phyloP scores from a whole-genome alignment of 192 early-diverging fungal genomes.

The Chytriomyces hyalinus region DNA sequence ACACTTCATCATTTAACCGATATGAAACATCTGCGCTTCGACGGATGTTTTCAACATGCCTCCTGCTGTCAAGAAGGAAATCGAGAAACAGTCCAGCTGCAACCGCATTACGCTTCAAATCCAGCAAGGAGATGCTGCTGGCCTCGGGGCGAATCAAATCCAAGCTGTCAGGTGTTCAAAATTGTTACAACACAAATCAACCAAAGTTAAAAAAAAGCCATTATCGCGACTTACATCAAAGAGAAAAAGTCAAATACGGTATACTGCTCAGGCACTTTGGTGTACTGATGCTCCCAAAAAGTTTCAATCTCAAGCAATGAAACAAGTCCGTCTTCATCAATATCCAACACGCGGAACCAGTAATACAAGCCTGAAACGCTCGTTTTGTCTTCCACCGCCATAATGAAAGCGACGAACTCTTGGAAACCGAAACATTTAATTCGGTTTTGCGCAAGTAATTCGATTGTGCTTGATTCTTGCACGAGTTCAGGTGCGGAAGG shows the following conservation, averaged over 20 bases:
- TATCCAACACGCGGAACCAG: slow-evolving; percentile 90
- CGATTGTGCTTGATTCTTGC: neutral
- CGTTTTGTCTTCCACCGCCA: slow-evolving; percentile 80
- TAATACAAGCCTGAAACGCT: slow-evolving; percentile 67
- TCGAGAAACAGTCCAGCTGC: slow-evolving; percentile 51
- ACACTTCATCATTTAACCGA: slow-evolving; percentile 34
- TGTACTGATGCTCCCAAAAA: slow-evolving; percentile 81
- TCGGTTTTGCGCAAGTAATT: slow-evolving; percentile 13
- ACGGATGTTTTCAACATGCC: slow-evolving; percentile 50
- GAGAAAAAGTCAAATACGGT: slow-evolving; percentile 55
- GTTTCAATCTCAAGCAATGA: slow-evolving; percentile 80
- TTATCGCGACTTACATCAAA: slow-evolving; percentile 37
- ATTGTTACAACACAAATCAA: neutral
- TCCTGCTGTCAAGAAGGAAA: slow-evolving; percentile 50
- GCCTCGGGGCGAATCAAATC: slow-evolving; percentile 45
- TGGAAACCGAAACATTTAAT: slow-evolving; percentile 66
- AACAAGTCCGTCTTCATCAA: slow-evolving; percentile 84
- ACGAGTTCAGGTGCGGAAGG: neutral
- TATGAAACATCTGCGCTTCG: slow-evolving; percentile 36
- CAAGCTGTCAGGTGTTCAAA: slow-evolving; percentile 30
- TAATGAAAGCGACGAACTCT: slow-evolving; percentile 79
- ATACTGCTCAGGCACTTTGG: slow-evolving; percentile 44
- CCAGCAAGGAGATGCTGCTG: slow-evolving; percentile 42
- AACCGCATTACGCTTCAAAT: slow-evolving; percentile 45
- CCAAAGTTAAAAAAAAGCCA: neutral